Evolutionary conservation across 106 monocot genomes (phyloP).

Genomic region (Vanilla planifolia): DNA sequence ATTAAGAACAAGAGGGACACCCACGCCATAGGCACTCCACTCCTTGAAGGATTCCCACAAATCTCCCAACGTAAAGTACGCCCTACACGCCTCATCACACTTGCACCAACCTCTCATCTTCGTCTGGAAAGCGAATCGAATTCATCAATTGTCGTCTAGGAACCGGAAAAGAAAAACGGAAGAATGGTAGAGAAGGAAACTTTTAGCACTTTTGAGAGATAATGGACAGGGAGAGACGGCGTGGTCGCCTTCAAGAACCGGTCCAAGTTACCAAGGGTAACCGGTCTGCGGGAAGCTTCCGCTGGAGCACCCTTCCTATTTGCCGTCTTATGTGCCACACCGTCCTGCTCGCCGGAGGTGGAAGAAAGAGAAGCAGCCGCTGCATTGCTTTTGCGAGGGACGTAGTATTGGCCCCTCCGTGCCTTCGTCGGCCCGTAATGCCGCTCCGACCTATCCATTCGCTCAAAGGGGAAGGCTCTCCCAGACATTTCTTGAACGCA

Average conservation of each 20-base stretch:
- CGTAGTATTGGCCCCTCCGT: slow-evolving; percentile 11
- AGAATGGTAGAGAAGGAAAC: not conserved
- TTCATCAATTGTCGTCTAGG: not conserved
- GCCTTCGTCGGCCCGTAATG: slow-evolving; percentile 31
- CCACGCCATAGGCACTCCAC: slow-evolving; percentile 84
- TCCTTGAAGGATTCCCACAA: slow-evolving; percentile 72
- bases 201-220: slow-evolving; percentile 34
- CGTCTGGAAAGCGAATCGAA: slow-evolving; percentile 19
- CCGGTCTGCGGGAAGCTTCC: not conserved
- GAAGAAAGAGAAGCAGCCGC: not conserved
- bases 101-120: slow-evolving; percentile 41
- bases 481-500: slow-evolving; percentile 30
- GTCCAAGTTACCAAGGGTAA: slow-evolving; percentile 38
- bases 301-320: slow-evolving; percentile 2
- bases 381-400: slow-evolving; percentile 2
- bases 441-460: slow-evolving; percentile 33
- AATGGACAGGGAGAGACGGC: slow-evolving; percentile 43
- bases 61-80: slow-evolving; percentile 49
- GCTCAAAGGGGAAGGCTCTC: slow-evolving; percentile 22
- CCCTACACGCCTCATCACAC: slow-evolving; percentile 27
- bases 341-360: not conserved
- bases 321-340: slow-evolving; percentile 8
- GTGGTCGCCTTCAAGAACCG: slow-evolving; percentile 60
- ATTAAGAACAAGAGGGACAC: slow-evolving; percentile 64
- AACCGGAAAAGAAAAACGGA: not conserved